Conservation (phyloP, 306 rosid species). For the Albizia julibrissin region DNA sequence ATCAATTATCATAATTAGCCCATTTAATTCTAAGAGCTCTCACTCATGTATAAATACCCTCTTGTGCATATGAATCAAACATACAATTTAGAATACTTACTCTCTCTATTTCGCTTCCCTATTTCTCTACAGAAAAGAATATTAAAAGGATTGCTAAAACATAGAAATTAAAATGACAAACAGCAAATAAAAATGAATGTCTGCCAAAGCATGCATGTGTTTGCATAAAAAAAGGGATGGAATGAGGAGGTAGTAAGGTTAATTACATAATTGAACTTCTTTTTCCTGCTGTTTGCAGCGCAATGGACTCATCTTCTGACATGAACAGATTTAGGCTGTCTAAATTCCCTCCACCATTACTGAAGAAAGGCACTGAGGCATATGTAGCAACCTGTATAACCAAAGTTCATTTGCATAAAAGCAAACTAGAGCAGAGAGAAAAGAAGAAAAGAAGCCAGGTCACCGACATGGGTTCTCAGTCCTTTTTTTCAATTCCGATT, state of each 20-base stretch:
- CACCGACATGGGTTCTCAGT: not conserved
- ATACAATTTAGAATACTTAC: too few relatives aligned
- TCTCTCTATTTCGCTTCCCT: too few relatives aligned
- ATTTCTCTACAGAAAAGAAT: too few relatives aligned
- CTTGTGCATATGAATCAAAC: too few relatives aligned
- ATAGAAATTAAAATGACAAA: conserved; percentile 3
- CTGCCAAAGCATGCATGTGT: conserved; percentile 17
- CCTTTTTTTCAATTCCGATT: not conserved
- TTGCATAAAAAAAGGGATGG: not conserved
- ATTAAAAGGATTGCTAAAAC: conserved; percentile 8
- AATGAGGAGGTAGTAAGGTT: conserved; percentile 39
- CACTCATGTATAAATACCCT: too few relatives aligned
- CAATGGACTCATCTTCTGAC: conserved; percentile 41
- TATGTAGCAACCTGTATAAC: conserved; percentile 57
- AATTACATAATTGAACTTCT: conserved; percentile 59
- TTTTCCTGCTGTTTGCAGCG: conserved; percentile 42
- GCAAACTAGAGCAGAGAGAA: not conserved
- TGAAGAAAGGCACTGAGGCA: conserved; percentile 44
- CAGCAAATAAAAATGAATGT: conserved; percentile 18
- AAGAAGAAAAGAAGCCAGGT: not conserved
- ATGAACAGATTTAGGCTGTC: conserved; percentile 43
- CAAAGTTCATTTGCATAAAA: conserved; percentile 13
- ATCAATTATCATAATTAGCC: too few relatives aligned
- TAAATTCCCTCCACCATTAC: conserved; percentile 42
- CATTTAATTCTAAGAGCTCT: too few relatives aligned